Evolutionary conservation across 1,284 basidiomycete genomes (phyloP).

Genomic region (Ceratobasidium sp.): DNA sequence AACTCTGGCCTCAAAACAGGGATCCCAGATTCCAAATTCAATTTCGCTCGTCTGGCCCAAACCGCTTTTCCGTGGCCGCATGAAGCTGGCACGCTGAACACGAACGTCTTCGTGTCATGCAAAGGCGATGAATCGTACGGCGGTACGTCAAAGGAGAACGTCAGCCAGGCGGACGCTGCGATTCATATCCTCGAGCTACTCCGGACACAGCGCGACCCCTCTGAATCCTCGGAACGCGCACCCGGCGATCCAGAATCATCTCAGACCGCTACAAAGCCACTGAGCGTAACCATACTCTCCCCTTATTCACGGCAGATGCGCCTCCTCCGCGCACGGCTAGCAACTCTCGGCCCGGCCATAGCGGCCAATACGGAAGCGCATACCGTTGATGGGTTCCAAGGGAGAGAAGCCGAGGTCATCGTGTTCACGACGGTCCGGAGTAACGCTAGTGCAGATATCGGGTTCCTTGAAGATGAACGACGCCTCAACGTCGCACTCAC

Average conservation of each 20-base stretch:
- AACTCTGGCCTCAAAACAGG: constrained; percentile 66
- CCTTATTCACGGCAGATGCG: constrained; percentile 71
- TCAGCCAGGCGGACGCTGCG: constrained; percentile 68
- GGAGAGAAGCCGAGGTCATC: constrained; percentile 78
- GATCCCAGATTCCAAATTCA: constrained; percentile 56
- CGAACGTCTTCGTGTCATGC: constrained; percentile 72
- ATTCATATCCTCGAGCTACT: constrained; percentile 62
- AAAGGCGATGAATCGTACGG: constrained; percentile 70
- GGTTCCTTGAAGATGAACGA: constrained; percentile 77
- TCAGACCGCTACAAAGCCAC: constrained; percentile 29
- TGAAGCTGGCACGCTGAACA: constrained; percentile 53
- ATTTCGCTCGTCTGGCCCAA: constrained; percentile 60
- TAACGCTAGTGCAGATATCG: constrained; percentile 70
- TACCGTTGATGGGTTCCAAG: constrained; percentile 82
- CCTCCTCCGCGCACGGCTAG: not conserved
- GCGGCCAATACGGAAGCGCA: constrained; percentile 63
- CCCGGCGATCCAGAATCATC: constrained; percentile 27
- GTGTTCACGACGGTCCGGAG: constrained; percentile 79
- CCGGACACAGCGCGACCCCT: constrained; percentile 51
- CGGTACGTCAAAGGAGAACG: constrained; percentile 71
- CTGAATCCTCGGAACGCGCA: constrained; percentile 12
- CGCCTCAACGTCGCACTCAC: constrained; percentile 84
- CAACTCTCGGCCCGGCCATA: constrained; percentile 60
- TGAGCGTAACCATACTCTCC: constrained; percentile 68
- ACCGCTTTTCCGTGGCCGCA: constrained; percentile 71